These are phyloP conservation scores for Apiotrichum laibachii DNA, from an alignment of 1,284 basidiomycete genomes.

Conservation along the genomic window DNA sequence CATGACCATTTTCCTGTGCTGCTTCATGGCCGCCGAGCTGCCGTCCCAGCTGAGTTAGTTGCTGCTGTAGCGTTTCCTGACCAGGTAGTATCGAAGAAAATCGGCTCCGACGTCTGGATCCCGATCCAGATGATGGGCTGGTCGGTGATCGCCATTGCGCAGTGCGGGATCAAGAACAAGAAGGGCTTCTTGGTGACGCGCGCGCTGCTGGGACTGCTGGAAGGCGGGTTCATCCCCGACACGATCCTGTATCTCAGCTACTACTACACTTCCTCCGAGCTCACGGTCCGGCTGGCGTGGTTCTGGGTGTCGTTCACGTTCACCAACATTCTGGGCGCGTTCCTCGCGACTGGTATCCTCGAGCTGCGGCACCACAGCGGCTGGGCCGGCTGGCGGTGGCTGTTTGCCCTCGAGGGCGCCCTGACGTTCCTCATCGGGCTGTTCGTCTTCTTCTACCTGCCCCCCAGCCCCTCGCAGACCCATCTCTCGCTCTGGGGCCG, in stretches of 20 bases:
- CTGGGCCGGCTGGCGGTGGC: conserved; percentile 43
- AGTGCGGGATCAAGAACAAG: conserved; percentile 31
- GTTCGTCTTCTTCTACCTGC: conserved; percentile 43
- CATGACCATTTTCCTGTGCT: conserved; percentile 39
- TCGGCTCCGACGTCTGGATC: conserved; percentile 50
- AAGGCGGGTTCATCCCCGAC: conserved; percentile 52
- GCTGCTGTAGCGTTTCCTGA: no score
- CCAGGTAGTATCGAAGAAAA: conserved; percentile 38
- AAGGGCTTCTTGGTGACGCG: conserved; percentile 42
- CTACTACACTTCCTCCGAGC: conserved; percentile 46
- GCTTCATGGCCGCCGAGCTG: conserved; percentile 47
- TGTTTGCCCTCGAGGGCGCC: conserved; percentile 41
- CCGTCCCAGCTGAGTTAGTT: conserved; percentile 39
- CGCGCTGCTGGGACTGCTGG: conserved; percentile 38
- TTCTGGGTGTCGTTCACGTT: conserved; percentile 44
- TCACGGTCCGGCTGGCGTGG: conserved; percentile 33
- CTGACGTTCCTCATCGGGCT: conserved; percentile 45
- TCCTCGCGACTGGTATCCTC: conserved; percentile 47
- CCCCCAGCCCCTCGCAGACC: conserved; percentile 48
- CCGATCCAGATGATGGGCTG: conserved; percentile 48
- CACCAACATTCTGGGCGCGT: conserved; percentile 37
- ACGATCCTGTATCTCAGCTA: conserved; percentile 51
- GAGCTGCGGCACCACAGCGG: conserved; percentile 38
- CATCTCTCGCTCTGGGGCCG: conserved; percentile 21
- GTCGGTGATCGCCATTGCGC: conserved; percentile 40